Percentiles rank a stretch among this genome's conserved stretches.
These are phyloP conservation scores for Pezicula carpinea DNA, from an alignment of 2,329 filamentous ascomycete genomes.

Conservation along the genomic window DNA sequence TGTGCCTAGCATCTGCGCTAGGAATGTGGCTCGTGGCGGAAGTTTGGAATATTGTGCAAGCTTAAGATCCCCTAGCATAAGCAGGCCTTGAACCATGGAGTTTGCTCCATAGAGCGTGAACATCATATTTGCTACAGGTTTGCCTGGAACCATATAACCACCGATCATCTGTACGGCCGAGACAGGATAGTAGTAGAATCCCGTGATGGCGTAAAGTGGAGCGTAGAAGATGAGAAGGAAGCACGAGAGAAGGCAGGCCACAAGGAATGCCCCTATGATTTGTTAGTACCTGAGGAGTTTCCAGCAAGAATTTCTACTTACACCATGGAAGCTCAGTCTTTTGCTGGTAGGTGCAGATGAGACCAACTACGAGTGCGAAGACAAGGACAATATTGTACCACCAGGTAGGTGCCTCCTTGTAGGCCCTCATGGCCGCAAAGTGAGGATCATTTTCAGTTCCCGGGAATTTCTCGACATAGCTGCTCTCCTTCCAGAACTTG, in stretches of 20 bases:
- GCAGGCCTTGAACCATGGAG: constrained; percentile 22
- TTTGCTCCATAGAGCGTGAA: constrained; percentile 30
- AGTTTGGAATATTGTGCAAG: constrained; percentile 33
- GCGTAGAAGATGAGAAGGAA: constrained; percentile 36
- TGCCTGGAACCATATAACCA: constrained; percentile 38
- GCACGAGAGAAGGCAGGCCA: constrained; percentile 30
- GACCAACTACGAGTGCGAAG: constrained; percentile 23
- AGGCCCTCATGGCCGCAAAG: constrained; percentile 34
- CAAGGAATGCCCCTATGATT: constrained; percentile 31
- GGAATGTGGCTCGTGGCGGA: constrained; percentile 35
- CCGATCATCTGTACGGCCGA: constrained; percentile 40
- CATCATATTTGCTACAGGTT: constrained; percentile 36
- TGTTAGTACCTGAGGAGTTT: no score
- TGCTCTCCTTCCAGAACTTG: constrained; percentile 1
- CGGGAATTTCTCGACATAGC: constrained; percentile 14
- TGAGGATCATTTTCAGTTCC: constrained; percentile 36
- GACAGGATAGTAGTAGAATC: constrained; percentile 35
- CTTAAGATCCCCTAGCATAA: constrained; percentile 30
- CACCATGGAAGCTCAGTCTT: constrained; percentile 34
- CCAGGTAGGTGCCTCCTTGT: constrained; percentile 35
- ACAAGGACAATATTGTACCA: constrained; percentile 30
- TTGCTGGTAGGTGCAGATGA: constrained; percentile 32
- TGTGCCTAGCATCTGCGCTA: constrained; percentile 36
- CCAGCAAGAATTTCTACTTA: no score
- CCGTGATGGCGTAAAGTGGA: constrained; percentile 32